Conservation (phyloP, 495 filamentous ascomycete species). For the Talaromyces trachyspermus region DNA sequence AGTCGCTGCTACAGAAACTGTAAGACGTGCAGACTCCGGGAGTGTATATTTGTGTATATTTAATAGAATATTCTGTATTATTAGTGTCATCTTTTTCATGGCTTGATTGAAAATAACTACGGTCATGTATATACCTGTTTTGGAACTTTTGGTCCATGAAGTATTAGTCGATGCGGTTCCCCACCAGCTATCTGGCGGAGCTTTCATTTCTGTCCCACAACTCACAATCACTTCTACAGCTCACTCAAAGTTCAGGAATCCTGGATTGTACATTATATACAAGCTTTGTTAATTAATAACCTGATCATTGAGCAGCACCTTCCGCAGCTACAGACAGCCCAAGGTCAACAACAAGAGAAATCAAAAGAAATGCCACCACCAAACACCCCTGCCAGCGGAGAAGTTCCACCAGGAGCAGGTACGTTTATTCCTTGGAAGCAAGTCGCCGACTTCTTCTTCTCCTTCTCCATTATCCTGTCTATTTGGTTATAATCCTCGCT, state of each 20-base stretch:
- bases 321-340: not conserved
- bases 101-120: too few relatives aligned
- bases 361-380: conserved; percentile 16
- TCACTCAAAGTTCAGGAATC: too few relatives aligned
- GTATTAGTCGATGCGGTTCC: not conserved
- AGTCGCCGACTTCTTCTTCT: not conserved
- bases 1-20: conserved; percentile 23
- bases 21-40: too few relatives aligned
- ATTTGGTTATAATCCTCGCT: not conserved
- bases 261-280: too few relatives aligned
- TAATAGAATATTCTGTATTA: not conserved
- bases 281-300: too few relatives aligned
- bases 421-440: conserved; percentile 1
- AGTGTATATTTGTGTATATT: not conserved
- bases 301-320: too few relatives aligned
- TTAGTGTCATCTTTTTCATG: not conserved
- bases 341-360: not conserved
- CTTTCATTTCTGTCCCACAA: not conserved
- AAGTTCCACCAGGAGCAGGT: conserved; percentile 26
- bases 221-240: too few relatives aligned
- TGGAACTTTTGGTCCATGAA: too few relatives aligned
- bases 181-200: not conserved
- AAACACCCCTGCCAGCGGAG: conserved; percentile 20
- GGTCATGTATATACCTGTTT: too few relatives aligned
- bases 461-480: not conserved